Conservation (phyloP, 2,329 filamentous ascomycete species). For the Beauveria medogensis region DNA sequence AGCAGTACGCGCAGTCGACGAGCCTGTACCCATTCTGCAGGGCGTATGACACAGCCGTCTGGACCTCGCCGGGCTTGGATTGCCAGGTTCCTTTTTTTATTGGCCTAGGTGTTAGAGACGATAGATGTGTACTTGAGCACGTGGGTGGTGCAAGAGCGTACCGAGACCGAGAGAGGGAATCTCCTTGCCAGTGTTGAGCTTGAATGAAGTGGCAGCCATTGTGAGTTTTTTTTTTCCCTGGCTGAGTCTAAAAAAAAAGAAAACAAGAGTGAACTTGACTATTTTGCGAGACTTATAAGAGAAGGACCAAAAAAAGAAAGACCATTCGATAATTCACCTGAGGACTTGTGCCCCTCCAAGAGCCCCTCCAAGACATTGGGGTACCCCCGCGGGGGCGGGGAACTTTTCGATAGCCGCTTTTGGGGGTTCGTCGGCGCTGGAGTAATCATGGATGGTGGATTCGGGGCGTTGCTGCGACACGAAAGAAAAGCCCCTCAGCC, state of each 20-base stretch:
- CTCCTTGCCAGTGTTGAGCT: conserved; percentile 54
- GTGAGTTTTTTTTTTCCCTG: conserved; percentile 1
- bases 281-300: neutral
- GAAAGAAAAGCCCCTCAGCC: too few species aligned
- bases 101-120: neutral
- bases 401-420: neutral
- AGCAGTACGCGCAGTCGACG: conserved; percentile 68
- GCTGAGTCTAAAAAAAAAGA: neutral
- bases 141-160: conserved; percentile 24
- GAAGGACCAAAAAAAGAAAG: neutral
- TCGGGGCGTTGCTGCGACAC: too few species aligned
- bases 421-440: neutral
- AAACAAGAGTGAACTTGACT: neutral
- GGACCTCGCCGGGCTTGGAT: conserved; percentile 49
- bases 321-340: neutral
- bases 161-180: conserved; percentile 58
- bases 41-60: conserved; percentile 49
- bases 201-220: conserved; percentile 51
- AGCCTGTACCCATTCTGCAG: conserved; percentile 49
- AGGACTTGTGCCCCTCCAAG: neutral
- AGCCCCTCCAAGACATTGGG: neutral
- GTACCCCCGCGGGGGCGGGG: neutral
- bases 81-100: conserved; percentile 53
- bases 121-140: neutral
- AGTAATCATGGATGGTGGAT: too few species aligned